Percentiles rank a stretch among this genome's conserved stretches.
These are phyloP conservation scores for Dictyostelium capitatum DNA, from an alignment of 78 protist genomes.

Conservation along the genomic window DNA sequence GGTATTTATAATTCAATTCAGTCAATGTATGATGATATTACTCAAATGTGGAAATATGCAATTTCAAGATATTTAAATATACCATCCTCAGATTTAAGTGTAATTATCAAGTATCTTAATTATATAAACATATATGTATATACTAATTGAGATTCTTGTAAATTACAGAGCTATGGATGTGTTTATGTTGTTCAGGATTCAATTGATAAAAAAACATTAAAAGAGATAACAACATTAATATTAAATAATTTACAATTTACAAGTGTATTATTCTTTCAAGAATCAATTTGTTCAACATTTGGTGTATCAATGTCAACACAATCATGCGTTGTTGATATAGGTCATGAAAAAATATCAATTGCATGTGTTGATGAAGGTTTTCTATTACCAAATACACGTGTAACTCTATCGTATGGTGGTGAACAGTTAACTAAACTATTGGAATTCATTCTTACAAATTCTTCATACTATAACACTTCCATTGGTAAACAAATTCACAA, in stretches of 20 bases:
- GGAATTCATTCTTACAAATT: slow-evolving; percentile 5
- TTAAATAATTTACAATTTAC: slow-evolving; percentile 54
- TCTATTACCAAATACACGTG: slow-evolving; percentile 25
- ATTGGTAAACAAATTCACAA: slow-evolving; percentile 29
- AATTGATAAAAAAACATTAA: slow-evolving; percentile 47
- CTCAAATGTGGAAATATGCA: slow-evolving; percentile 72
- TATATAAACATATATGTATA: background rate
- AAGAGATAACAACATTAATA: slow-evolving; percentile 31
- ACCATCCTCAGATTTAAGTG: slow-evolving; percentile 54
- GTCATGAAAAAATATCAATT: slow-evolving; percentile 43
- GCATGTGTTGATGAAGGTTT: slow-evolving; percentile 76
- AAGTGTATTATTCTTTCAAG: slow-evolving; percentile 46
- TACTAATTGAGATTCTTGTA: background rate
- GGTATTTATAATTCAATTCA: background rate
- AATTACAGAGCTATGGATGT: slow-evolving; percentile 63
- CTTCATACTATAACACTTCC: background rate
- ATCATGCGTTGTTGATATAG: slow-evolving; percentile 57
- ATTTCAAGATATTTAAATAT: slow-evolving; percentile 65
- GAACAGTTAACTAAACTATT: slow-evolving; percentile 30
- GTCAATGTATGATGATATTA: slow-evolving; percentile 34
- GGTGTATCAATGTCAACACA: slow-evolving; percentile 47
- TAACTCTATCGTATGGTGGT: slow-evolving; percentile 48
- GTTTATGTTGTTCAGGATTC: slow-evolving; percentile 52
- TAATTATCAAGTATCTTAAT: background rate
- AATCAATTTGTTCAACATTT: slow-evolving; percentile 68